These are phyloP conservation scores for Globisporangium middletonii DNA, from an alignment of 352 stramenopile species.

Conservation along the genomic window DNA sequence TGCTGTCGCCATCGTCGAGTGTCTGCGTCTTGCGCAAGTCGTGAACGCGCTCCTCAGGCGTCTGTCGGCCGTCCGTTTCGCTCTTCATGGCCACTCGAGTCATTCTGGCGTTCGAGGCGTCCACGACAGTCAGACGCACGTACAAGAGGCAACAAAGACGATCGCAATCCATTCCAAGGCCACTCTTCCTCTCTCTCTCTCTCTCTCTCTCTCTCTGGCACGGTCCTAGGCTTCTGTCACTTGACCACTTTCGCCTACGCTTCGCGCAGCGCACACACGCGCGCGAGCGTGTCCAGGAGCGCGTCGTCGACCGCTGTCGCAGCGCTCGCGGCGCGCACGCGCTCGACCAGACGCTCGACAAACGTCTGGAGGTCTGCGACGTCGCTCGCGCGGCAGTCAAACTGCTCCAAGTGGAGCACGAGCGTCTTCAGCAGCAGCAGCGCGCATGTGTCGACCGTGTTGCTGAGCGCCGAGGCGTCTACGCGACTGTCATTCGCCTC, in stretches of 20 bases:
- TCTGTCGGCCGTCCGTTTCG: no score
- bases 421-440: slow-evolving; percentile 68
- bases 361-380: slow-evolving; percentile 36
- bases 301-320: neutral
- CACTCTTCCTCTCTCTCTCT: neutral
- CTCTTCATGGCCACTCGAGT: no score
- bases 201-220: neutral
- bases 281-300: slow-evolving; percentile 9
- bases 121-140: no score
- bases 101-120: no score
- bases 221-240: neutral
- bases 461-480: slow-evolving; percentile 13
- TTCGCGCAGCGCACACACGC: slow-evolving; percentile 3
- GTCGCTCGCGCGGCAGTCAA: slow-evolving; percentile 29
- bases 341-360: slow-evolving; percentile 24
- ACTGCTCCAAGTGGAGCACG: slow-evolving; percentile 45
- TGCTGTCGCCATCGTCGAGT: neutral
- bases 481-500: slow-evolving; percentile 2
- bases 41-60: no score
- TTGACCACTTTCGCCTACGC: neutral
- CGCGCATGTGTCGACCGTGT: slow-evolving; percentile 38
- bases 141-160: neutral
- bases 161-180: neutral
- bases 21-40: no score
- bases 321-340: slow-evolving; percentile 2